Percentiles rank a stretch among this genome's conserved stretches.
Conservation (phyloP, 225 moss, liverwort and hornwort genomes). For the Straminergon stramineum region DNA sequence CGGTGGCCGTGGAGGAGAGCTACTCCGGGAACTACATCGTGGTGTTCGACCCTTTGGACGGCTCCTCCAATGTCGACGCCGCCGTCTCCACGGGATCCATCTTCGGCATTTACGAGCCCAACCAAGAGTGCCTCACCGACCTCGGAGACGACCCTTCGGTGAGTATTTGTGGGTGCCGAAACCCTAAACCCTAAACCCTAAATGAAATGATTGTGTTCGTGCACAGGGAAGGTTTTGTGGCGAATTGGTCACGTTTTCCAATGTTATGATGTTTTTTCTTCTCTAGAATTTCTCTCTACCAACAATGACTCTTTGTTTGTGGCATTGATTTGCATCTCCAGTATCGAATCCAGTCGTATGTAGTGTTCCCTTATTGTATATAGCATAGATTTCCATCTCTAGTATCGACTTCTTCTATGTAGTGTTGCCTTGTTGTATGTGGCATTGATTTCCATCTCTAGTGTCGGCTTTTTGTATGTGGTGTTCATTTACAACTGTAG, state of each 20-base stretch:
- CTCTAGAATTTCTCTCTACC: neutral
- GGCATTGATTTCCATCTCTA: neutral
- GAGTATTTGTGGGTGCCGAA: neutral
- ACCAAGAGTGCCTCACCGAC: slow-evolving; percentile 59
- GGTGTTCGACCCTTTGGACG: slow-evolving; percentile 84
- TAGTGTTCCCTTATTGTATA: neutral
- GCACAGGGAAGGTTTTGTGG: neutral
- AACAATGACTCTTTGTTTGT: neutral
- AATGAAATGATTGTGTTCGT: neutral
- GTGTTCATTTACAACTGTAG: too few relatives aligned
- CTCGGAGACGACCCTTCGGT: slow-evolving; percentile 29
- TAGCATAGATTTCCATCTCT: neutral
- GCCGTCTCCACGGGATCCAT: slow-evolving; percentile 85
- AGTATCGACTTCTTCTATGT: neutral
- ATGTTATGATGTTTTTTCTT: neutral
- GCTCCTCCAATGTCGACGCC: slow-evolving; percentile 82
- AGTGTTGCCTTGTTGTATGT: neutral
- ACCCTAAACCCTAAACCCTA: neutral
- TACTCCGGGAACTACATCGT: slow-evolving; percentile 84
- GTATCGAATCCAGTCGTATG: neutral
- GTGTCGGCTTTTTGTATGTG: neutral
- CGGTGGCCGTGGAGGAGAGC: slow-evolving; percentile 84
- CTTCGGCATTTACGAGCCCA: slow-evolving; percentile 71
- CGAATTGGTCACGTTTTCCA: neutral
- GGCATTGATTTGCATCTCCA: neutral